Base-by-base conservation (phyloP, 192 early-diverging fungal genomes). In the Backusella psychrophila region DNA sequence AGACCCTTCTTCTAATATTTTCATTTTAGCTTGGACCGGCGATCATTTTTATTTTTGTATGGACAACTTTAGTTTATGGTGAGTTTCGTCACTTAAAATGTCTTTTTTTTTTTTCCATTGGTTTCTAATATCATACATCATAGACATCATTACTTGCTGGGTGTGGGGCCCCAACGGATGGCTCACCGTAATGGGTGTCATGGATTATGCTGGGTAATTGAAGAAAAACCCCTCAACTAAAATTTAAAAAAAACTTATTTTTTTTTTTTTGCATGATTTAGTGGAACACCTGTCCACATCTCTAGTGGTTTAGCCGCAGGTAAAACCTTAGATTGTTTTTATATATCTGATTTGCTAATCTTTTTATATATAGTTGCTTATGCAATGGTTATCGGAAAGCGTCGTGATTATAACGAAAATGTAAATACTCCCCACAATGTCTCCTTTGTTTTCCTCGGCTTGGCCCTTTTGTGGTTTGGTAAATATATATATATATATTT, bases 401-500 rank as follows among this genome's bases (percentile, higher is more conserved):
- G 96, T 59, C 86, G 87, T 49, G 91, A 91, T 77, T 90, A 87
- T 78, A 84, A 89, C 74, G 83, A 89, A 56, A 89, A 91, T 41
- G 90, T 90, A 46, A 92, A 90, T 74, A 88, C 93, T 66, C 92
- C 94, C 31, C 93, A 96, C 80, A 95, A 93, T 78, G 88, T 94
- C 34, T 87, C 92, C 19, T 91, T 92, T 87, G 94, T 97, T 29
- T 88, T 95, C 74, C 85, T 96, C 29, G 96, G 95, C 5, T 89
- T 91, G 26, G 86, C 92, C 12, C 82, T 96, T 33, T 80, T 97
- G 66, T 96, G 95, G 91, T 96, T 97, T 78, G 96, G 94, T 67
- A 96, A 92, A 93, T 91, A 89, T 39, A 84, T 94, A 94, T 80
- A 59, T 36, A 63, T 9, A 73, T 11, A 69, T 15, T 2, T 26